A percentile compares a stretch with the other conserved stretches of the same genome.
These are phyloP conservation scores for Ganoderma sinense DNA, from an alignment of 1,284 basidiomycete genomes.

Conservation along the genomic window DNA sequence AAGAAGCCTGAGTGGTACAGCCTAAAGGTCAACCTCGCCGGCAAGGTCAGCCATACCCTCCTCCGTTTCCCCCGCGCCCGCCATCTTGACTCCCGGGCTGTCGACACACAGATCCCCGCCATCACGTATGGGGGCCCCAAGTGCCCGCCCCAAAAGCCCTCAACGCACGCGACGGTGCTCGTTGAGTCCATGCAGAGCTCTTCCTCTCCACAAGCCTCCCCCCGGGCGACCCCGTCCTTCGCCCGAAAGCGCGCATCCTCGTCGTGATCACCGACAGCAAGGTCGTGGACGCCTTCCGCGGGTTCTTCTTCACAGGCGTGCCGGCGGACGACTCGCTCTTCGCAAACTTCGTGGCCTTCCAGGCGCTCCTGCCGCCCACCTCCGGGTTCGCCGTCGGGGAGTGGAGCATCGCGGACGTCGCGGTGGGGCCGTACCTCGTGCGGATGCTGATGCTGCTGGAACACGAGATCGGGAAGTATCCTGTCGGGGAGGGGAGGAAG, in stretches of 20 bases:
- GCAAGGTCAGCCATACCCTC: not conserved
- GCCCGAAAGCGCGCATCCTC: slow-evolving; percentile 67
- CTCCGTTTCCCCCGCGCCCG: not conserved
- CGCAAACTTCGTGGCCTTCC: slow-evolving; percentile 39
- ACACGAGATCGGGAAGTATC: slow-evolving; percentile 18
- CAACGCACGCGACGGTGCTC: slow-evolving; percentile 62
- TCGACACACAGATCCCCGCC: slow-evolving; percentile 49
- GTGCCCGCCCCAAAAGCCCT: slow-evolving; percentile 58
- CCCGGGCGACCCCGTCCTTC: slow-evolving; percentile 59
- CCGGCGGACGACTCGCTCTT: slow-evolving; percentile 47
- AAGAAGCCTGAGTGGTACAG: slow-evolving; percentile 75
- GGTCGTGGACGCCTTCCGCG: slow-evolving; percentile 43
- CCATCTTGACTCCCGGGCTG: not conserved
- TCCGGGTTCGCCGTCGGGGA: slow-evolving; percentile 43
- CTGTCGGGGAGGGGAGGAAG: slow-evolving; percentile 13
- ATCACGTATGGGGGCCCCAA: slow-evolving; percentile 65
- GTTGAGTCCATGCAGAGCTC: slow-evolving; percentile 67
- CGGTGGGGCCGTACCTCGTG: slow-evolving; percentile 48
- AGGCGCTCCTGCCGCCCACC: slow-evolving; percentile 40
- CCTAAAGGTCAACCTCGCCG: slow-evolving; percentile 59
- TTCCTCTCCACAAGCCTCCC: slow-evolving; percentile 52
- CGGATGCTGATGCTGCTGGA: slow-evolving; percentile 36
- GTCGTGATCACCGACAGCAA: slow-evolving; percentile 57
- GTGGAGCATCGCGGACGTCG: slow-evolving; percentile 61
- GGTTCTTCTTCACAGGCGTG: slow-evolving; percentile 43